Conservation (phyloP, 1,139 yeast species). For the Meyerozyma smithsonii region DNA sequence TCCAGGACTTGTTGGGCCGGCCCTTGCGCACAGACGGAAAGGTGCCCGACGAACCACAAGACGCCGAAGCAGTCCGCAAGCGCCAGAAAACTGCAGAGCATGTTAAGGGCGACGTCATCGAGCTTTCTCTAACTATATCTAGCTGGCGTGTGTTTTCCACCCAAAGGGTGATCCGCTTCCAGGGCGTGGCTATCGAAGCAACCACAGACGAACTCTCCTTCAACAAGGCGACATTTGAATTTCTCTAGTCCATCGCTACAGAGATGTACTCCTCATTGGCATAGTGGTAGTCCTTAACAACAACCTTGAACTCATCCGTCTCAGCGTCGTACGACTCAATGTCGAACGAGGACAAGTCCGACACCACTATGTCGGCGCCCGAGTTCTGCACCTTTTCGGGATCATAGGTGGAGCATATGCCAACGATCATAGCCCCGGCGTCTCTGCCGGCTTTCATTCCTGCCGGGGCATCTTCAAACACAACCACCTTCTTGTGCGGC, state of each 20-base stretch:
- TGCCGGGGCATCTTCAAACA: conserved; percentile 15
- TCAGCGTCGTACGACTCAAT: conserved; percentile 11
- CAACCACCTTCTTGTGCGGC: conserved; percentile 13
- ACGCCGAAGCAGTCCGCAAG: conserved; percentile 10
- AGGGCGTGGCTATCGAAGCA: conserved; percentile 31
- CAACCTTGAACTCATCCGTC: conserved; percentile 13
- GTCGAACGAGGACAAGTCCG: conserved; percentile 11
- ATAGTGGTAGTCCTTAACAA: conserved; percentile 11
- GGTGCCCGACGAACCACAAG: too few species aligned
- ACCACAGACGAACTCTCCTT: conserved; percentile 22
- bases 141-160: conserved; percentile 30
- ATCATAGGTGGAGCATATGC: conserved; percentile 14
- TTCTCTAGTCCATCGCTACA: conserved; percentile 12
- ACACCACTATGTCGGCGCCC: conserved; percentile 15
- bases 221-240: conserved; percentile 15
- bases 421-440: conserved; percentile 15
- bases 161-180: conserved; percentile 21
- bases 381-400: conserved; percentile 12
- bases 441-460: conserved; percentile 14
- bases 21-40: conserved; percentile 1
- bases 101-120: conserved; percentile 30
- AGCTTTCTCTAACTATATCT: conserved; percentile 27
- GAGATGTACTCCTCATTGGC: conserved; percentile 11
- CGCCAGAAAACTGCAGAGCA: conserved; percentile 12
- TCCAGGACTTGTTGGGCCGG: conserved; percentile 21